phyloP scores from a whole-genome alignment of 257 asterid genomes.

The Solanum lycopersicoides region DNA sequence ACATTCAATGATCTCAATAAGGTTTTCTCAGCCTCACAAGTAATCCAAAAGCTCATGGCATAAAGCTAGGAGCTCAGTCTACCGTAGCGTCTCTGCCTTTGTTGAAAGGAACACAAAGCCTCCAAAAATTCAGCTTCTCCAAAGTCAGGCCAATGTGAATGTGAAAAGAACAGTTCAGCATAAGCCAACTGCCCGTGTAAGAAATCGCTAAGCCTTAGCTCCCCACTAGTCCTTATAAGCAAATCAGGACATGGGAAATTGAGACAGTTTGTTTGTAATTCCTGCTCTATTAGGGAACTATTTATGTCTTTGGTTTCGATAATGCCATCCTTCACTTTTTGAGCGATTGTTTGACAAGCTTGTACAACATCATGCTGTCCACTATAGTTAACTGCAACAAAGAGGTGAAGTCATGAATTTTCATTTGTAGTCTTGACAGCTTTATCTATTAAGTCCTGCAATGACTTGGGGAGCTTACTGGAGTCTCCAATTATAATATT shows the following conservation, averaged over 20 bases:
- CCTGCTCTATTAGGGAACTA: conserved; percentile 27
- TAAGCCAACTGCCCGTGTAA: conserved; percentile 70
- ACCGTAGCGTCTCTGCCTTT: conserved; percentile 52
- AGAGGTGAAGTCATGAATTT: conserved; percentile 40
- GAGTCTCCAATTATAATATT: conserved; percentile 45
- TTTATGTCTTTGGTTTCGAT: conserved; percentile 37
- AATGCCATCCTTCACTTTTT: conserved; percentile 44
- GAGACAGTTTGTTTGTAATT: conserved; percentile 40
- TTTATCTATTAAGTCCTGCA: conserved; percentile 15
- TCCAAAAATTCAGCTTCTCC: conserved; percentile 42
- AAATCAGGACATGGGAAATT: conserved; percentile 45
- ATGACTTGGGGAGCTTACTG: conserved; percentile 27
- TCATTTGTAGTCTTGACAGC: conserved; percentile 17
- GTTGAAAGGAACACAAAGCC: conserved; percentile 43
- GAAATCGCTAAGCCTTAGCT: conserved; percentile 55
- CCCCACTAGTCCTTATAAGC: conserved; percentile 62
- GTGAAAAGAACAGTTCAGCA: conserved; percentile 37
- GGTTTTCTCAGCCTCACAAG: neutral
- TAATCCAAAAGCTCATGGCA: neutral
- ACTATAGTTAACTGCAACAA: conserved; percentile 45
- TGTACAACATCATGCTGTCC: conserved; percentile 41
- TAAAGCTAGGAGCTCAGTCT: neutral
- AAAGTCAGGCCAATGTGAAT: conserved; percentile 54
- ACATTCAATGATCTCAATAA: neutral
- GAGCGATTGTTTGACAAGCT: conserved; percentile 34